Percentiles rank a stretch among this genome's conserved stretches.
phyloP scores from a whole-genome alignment of 225 moss, liverwort and hornwort genomes.

The Takakia lepidozioides region DNA sequence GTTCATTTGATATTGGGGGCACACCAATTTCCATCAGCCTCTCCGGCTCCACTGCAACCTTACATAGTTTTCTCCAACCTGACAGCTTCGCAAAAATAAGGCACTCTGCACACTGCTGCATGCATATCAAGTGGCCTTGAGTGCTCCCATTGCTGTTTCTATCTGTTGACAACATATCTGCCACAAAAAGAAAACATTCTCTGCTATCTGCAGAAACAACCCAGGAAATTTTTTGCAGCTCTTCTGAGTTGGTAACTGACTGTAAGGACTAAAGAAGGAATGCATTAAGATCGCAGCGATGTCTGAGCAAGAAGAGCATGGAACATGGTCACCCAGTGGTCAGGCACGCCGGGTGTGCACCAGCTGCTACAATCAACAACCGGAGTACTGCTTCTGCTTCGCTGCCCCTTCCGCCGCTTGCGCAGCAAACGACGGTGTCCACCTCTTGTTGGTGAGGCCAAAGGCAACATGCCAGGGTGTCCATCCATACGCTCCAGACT shows the following conservation, averaged over 20 bases:
- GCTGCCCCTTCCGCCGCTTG: background rate
- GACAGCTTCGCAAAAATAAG: background rate
- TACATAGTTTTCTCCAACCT: background rate
- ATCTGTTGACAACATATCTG: background rate
- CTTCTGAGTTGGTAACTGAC: too few species aligned
- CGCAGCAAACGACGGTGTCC: background rate
- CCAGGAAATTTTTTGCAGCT: too few species aligned
- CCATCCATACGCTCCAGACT: background rate
- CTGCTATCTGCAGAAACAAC: too few species aligned
- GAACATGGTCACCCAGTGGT: conserved; percentile 5
- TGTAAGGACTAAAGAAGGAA: background rate
- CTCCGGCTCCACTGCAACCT: background rate
- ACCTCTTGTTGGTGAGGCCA: background rate
- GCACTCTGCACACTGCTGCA: background rate
- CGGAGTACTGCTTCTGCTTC: background rate
- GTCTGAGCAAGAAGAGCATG: conserved; percentile 8
- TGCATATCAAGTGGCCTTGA: background rate
- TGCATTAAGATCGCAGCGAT: background rate
- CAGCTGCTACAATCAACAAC: conserved; percentile 3
- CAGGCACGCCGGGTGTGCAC: conserved; percentile 6
- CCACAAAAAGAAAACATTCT: background rate
- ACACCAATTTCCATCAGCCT: background rate
- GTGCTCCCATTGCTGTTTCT: background rate
- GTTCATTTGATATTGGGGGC: too few species aligned
- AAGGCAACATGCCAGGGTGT: conserved; percentile 4